These are phyloP conservation scores for Epichloe sp. DNA, from an alignment of 2,329 filamentous ascomycete species.

Conservation along the genomic window DNA sequence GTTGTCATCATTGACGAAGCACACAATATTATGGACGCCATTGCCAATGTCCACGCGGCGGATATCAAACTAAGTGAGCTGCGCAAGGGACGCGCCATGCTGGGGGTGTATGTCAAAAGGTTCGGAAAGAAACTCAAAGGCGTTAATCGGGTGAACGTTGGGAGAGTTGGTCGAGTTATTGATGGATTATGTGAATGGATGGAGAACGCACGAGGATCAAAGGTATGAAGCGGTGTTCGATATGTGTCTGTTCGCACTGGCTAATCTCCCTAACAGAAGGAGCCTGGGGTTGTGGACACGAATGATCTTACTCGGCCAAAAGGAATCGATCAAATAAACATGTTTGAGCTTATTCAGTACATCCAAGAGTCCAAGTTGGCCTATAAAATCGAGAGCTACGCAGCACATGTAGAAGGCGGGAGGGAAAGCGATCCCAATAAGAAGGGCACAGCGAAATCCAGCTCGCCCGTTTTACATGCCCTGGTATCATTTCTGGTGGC, in stretches of 20 bases:
- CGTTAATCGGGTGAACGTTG: conserved; percentile 81
- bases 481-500: conserved; percentile 56
- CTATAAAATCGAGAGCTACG: conserved; percentile 87
- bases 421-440: conserved; percentile 23
- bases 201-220: conserved; percentile 34
- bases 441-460: conserved; percentile 10
- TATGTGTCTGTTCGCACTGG: not conserved
- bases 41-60: conserved; percentile 74
- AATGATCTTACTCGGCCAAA: conserved; percentile 67
- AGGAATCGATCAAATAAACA: conserved; percentile 87
- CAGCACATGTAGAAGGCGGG: conserved; percentile 40
- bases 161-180: conserved; percentile 71
- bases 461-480: conserved; percentile 39
- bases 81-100: conserved; percentile 56
- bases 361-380: conserved; percentile 86
- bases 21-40: conserved; percentile 94
- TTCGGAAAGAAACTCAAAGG: conserved; percentile 85
- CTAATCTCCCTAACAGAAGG: conserved; percentile 12
- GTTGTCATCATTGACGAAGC: conserved; percentile 95
- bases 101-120: conserved; percentile 71
- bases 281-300: conserved; percentile 56
- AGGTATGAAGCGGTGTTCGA: conserved; percentile 18
- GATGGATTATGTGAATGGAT: conserved; percentile 65
- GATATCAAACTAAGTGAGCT: conserved; percentile 63
- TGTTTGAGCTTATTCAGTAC: conserved; percentile 78